Conservation (phyloP, 108 stramenopile species). For the Pinguiococcus pyrenoidosus region DNA sequence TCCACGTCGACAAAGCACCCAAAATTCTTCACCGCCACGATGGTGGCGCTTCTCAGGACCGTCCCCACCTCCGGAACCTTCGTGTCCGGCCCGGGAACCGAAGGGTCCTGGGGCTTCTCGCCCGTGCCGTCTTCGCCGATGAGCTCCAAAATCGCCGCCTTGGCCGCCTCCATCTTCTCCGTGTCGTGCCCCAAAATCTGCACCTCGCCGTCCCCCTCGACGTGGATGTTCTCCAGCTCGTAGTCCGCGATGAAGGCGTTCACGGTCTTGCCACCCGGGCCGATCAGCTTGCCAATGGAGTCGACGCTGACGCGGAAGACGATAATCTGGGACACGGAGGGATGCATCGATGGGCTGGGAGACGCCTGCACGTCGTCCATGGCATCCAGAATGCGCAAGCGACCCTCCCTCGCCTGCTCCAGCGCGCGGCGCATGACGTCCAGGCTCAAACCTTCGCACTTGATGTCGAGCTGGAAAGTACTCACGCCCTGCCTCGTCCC, state of each 20-base stretch:
- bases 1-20: too few species aligned
- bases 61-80: too few species aligned
- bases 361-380: slow-evolving; percentile 48
- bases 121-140: slow-evolving; percentile 34
- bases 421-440: slow-evolving; percentile 46
- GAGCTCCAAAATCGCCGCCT: slow-evolving; percentile 47
- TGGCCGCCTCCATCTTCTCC: slow-evolving; percentile 50
- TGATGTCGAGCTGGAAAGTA: slow-evolving; percentile 79
- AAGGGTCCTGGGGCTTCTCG: too few species aligned
- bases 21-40: too few species aligned
- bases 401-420: slow-evolving; percentile 46
- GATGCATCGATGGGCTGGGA: slow-evolving; percentile 41
- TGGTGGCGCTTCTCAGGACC: too few species aligned
- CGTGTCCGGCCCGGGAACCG: too few species aligned
- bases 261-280: slow-evolving; percentile 67
- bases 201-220: slow-evolving; percentile 47
- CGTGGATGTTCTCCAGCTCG: slow-evolving; percentile 51
- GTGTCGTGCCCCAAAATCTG: slow-evolving; percentile 48
- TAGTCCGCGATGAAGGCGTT: slow-evolving; percentile 67
- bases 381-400: slow-evolving; percentile 47
- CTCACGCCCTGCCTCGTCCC: slow-evolving; percentile 59
- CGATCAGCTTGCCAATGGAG: slow-evolving; percentile 63
- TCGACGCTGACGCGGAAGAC: slow-evolving; percentile 45
- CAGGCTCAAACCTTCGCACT: slow-evolving; percentile 55
- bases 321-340: slow-evolving; percentile 50